Conservation (phyloP, 805 yeast species). For the Cyberlindnera saturnus region DNA sequence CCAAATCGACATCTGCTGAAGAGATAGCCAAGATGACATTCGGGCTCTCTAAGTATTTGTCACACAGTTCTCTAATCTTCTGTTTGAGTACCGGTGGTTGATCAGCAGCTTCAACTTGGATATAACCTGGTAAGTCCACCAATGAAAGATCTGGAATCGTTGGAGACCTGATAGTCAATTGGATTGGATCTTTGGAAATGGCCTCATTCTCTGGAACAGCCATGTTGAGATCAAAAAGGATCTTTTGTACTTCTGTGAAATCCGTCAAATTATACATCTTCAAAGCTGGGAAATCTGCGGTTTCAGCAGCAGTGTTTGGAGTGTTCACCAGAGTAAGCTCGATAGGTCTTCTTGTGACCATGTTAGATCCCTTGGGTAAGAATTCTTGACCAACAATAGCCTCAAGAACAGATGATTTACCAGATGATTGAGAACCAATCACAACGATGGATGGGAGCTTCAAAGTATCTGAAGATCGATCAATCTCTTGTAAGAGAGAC, state of each 20-base stretch:
- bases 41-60: constrained; percentile 81
- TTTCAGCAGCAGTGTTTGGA: constrained; percentile 72
- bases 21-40: constrained; percentile 93
- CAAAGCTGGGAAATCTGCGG: constrained; percentile 90
- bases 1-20: constrained; percentile 96
- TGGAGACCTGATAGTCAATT: constrained; percentile 85
- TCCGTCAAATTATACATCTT: constrained; percentile 78
- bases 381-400: constrained; percentile 98
- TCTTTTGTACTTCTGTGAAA: constrained; percentile 81
- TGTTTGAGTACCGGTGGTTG: constrained; percentile 82
- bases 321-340: constrained; percentile 89
- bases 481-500: constrained; percentile 67
- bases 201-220: constrained; percentile 86
- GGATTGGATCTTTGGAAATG: constrained; percentile 90
- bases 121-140: constrained; percentile 96
- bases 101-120: constrained; percentile 94
- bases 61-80: constrained; percentile 75
- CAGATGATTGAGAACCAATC: constrained; percentile 95
- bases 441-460: constrained; percentile 94
- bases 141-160: constrained; percentile 85
- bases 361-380: constrained; percentile 92
- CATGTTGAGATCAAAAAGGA: constrained; percentile 83
- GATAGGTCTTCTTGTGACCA: constrained; percentile 97
- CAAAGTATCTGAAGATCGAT: constrained; percentile 64
- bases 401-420: constrained; percentile 93